phyloP scores from a whole-genome alignment of 1,139 yeast species.

The Magnusiomyces sp. region DNA sequence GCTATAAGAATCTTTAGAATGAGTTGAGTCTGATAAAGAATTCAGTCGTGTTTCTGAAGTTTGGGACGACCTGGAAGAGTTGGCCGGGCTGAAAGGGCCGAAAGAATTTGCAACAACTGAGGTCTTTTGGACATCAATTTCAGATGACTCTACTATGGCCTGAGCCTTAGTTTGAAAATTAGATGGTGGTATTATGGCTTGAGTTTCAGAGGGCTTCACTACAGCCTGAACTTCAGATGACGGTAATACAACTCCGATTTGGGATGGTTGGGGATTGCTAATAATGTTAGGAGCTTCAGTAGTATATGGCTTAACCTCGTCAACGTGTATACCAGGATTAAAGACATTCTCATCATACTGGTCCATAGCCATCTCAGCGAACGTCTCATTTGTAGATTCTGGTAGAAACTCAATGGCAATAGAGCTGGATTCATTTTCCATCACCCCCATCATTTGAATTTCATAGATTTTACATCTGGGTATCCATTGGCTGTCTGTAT shows the following conservation, averaged over 20 bases:
- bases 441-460: constrained; percentile 95
- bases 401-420: constrained; percentile 51
- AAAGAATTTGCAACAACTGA: no score
- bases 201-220: no score
- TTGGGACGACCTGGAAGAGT: no score
- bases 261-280: neutral
- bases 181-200: no score
- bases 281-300: neutral
- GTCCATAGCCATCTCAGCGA: constrained; percentile 47
- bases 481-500: constrained; percentile 60
- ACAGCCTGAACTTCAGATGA: neutral
- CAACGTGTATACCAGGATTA: neutral
- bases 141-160: no score
- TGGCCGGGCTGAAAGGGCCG: no score
- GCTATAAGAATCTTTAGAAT: no score
- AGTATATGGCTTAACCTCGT: neutral
- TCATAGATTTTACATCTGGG: constrained; percentile 93
- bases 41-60: no score
- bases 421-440: constrained; percentile 76
- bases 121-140: neutral
- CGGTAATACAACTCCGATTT: neutral
- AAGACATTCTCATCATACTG: constrained; percentile 45
- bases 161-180: no score
- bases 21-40: no score
- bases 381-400: constrained; percentile 18